Evolutionary conservation across 495 filamentous ascomycete species (phyloP), one percentile per base, ranked within the genome.

Genomic region (Hypomontagnella submonticulosa): DNA sequence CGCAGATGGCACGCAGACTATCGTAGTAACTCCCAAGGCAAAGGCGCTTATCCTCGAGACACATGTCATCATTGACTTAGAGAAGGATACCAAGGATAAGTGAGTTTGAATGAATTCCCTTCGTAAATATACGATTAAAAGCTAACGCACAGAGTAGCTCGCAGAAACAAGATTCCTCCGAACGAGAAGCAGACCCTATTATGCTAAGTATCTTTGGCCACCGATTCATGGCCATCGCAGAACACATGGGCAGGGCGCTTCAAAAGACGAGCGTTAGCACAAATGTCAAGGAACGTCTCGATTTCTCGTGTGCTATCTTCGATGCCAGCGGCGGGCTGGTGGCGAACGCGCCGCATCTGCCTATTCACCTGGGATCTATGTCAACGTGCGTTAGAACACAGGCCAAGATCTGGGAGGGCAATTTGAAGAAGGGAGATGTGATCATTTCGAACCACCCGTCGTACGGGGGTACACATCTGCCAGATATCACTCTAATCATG

Each of bases 261-360:
- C 95, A 98, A 67, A 99, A 97, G 83, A 99, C 95, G 0, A 94
- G 91, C 63, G 95, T 99, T 46, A 96, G 91, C 57, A 99, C 95
- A 4, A 99, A 99, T 72, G 95, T 99, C 70, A 99, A 99, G 71
- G 95, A 99, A 76, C 88, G 95, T 1, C 84, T 99, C 4, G 95
- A 99, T 70, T 99, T 97, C 67, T 97, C 93, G 1, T 99, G 95
- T 66, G 95, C 95, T 33, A 85, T 99, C 11, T 99, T 99, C 65
- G 95, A 97, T 62, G 85, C 89, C 1, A 85, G 87, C n/a, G 95
- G 95, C 11, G 93, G 92, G 0, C 79, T 99, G 1, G 95, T 99
- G 4, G 95, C 95, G 2, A 99, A 99, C 76, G 89, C 95, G 20
- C 95, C 95, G 0, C 95, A 99, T 78, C 78, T 99, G 19, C 95